phyloP scores from a whole-genome alignment of 345 rosid species.

The Clausena lansium region DNA sequence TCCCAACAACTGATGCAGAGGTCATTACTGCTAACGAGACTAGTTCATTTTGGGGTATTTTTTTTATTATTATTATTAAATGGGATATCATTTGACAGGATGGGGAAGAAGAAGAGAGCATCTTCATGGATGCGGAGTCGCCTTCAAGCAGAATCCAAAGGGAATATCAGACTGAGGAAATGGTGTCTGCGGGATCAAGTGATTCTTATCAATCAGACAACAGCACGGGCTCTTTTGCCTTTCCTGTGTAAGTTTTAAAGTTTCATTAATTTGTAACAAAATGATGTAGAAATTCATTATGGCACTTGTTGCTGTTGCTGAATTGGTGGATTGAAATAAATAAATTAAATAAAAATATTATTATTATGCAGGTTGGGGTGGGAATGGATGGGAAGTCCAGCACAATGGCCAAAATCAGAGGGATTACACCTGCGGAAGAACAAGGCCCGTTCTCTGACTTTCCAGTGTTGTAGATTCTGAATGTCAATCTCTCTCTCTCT shows the following conservation, averaged over 20 bases:
- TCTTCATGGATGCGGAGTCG: slow-evolving; percentile 15
- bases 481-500: not conserved
- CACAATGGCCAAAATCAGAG: slow-evolving; percentile 64
- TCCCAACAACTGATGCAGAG: slow-evolving; percentile 5
- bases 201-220: slow-evolving; percentile 52
- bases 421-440: slow-evolving; percentile 44
- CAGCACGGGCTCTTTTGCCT: slow-evolving; percentile 65
- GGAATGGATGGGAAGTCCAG: slow-evolving; percentile 76
- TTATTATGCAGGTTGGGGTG: slow-evolving; percentile 47
- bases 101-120: slow-evolving; percentile 26
- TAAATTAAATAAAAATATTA: not conserved
- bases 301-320: not conserved
- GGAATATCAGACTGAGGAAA: slow-evolving; percentile 1
- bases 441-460: slow-evolving; percentile 37
- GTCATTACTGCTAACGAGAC: slow-evolving; percentile 4
- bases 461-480: slow-evolving; percentile 62
- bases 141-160: slow-evolving; percentile 2
- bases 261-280: not conserved
- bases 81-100: slow-evolving; percentile 13
- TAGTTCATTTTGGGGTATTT: not conserved
- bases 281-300: not conserved
- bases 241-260: slow-evolving; percentile 56
- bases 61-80: too few relatives aligned
- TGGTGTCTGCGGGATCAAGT: slow-evolving; percentile 39
- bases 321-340: not conserved